These are phyloP conservation scores for Sporisorium iseilematis-ciliati DNA, from an alignment of 1,284 basidiomycete genomes.

Conservation along the genomic window DNA sequence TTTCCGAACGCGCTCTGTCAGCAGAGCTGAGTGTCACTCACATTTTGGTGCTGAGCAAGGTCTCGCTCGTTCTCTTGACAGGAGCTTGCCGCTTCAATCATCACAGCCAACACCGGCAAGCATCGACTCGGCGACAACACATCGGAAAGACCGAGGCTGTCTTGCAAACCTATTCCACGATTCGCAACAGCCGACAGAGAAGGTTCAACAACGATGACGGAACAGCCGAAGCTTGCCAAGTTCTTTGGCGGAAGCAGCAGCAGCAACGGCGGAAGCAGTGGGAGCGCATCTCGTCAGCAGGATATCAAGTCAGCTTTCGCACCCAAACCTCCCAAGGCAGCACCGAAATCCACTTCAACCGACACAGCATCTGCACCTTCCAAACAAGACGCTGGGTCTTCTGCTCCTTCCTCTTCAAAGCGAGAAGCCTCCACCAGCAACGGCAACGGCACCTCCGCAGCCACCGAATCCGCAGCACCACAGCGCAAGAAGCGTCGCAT, in stretches of 20 bases:
- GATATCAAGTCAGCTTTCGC: slow-evolving; percentile 65
- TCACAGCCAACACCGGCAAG: not conserved
- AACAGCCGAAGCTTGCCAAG: slow-evolving; percentile 46
- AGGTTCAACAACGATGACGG: slow-evolving; percentile 19
- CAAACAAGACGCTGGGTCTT: not conserved
- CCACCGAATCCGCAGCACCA: slow-evolving; percentile 3
- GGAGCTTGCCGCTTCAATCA: not conserved
- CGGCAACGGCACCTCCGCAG: not conserved
- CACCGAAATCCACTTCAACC: not conserved
- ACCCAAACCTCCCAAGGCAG: slow-evolving; percentile 17
- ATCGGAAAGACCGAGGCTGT: not conserved
- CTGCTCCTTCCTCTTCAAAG: slow-evolving; percentile 5
- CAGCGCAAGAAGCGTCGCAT: slow-evolving; percentile 64
- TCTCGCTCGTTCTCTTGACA: not conserved
- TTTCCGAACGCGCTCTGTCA: slow-evolving; percentile 2
- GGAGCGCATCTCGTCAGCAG: slow-evolving; percentile 30
- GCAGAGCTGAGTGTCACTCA: not conserved
- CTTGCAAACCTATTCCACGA: not conserved
- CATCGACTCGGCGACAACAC: not conserved
- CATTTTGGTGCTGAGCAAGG: not conserved
- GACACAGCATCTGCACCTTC: not conserved
- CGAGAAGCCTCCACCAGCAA: slow-evolving; percentile 14
- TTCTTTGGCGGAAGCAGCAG: slow-evolving; percentile 39
- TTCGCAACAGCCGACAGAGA: not conserved
- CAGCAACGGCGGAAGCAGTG: slow-evolving; percentile 1